phyloP scores from a whole-genome alignment of 176 grass and related monocot species.

The Stipa capillata region DNA sequence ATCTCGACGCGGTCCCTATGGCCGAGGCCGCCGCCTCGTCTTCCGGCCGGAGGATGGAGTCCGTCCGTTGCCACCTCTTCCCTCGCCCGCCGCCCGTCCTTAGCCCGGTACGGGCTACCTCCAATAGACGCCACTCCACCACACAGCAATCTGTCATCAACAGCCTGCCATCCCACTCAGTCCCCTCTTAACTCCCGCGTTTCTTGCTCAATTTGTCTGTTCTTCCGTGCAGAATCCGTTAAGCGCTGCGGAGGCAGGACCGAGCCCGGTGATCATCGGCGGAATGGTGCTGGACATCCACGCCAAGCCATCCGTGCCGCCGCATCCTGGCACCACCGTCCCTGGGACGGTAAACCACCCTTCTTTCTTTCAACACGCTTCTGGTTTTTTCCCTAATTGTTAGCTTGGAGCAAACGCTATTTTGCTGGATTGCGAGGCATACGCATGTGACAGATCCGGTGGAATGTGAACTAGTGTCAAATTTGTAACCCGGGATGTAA shows the following conservation, averaged over 20 bases:
- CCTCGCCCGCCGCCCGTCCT: neutral
- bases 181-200: neutral
- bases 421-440: neutral
- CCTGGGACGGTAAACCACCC: slow-evolving; percentile 43
- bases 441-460: neutral
- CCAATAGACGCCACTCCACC: neutral
- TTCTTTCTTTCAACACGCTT: neutral
- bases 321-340: slow-evolving; percentile 43
- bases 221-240: slow-evolving; percentile 11
- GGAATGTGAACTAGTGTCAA: neutral
- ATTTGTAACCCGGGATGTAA: neutral
- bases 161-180: neutral
- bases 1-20: slow-evolving; percentile 8
- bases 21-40: neutral
- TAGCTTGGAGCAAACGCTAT: neutral
- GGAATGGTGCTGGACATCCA: slow-evolving; percentile 78
- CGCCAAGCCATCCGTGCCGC: slow-evolving; percentile 42
- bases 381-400: neutral
- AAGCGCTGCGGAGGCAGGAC: neutral
- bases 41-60: slow-evolving; percentile 32
- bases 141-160: neutral
- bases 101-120: slow-evolving; percentile 1
- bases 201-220: neutral
- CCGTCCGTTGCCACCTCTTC: slow-evolving; percentile 42
- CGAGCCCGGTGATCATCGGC: slow-evolving; percentile 48